phyloP scores from a whole-genome alignment of 2,329 filamentous ascomycete species.

The Apiospora hydei region DNA sequence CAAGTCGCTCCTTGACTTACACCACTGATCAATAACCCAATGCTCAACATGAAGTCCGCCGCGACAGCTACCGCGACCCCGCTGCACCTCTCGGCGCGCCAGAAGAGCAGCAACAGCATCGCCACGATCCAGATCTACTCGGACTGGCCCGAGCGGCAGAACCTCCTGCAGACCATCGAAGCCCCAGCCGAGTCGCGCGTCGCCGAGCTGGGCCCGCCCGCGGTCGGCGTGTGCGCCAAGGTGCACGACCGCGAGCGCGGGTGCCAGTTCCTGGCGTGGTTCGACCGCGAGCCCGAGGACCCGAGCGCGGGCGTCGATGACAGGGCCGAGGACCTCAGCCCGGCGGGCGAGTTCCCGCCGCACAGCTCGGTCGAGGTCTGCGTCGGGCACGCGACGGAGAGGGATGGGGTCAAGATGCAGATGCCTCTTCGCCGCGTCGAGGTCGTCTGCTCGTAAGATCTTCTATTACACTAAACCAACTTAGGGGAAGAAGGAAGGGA shows the following conservation, averaged over 20 bases:
- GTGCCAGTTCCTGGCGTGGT: neutral
- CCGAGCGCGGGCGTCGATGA: neutral
- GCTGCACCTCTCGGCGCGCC: neutral
- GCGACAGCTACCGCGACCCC: neutral
- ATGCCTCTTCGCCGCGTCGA: neutral
- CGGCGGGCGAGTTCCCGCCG: neutral
- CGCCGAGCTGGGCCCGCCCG: neutral
- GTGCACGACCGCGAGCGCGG: neutral
- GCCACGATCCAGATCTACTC: neutral
- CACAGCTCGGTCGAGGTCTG: neutral
- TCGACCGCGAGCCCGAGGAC: neutral
- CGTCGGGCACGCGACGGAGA: too few relatives aligned
- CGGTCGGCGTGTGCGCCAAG: neutral
- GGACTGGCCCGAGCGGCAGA: neutral
- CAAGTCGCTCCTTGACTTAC: neutral
- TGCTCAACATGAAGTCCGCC: neutral
- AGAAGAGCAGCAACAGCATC: neutral
- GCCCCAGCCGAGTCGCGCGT: neutral
- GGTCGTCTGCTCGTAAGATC: neutral
- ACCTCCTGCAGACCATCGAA: neutral
- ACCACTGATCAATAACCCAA: neutral
- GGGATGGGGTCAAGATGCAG: neutral
- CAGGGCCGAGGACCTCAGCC: neutral
- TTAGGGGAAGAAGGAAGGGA: too few relatives aligned
- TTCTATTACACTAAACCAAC: too few relatives aligned